A percentile compares a stretch with the other conserved stretches of the same genome.
These are phyloP conservation scores for Venturia effusa DNA, from an alignment of 2,329 filamentous ascomycete species.

Conservation along the genomic window DNA sequence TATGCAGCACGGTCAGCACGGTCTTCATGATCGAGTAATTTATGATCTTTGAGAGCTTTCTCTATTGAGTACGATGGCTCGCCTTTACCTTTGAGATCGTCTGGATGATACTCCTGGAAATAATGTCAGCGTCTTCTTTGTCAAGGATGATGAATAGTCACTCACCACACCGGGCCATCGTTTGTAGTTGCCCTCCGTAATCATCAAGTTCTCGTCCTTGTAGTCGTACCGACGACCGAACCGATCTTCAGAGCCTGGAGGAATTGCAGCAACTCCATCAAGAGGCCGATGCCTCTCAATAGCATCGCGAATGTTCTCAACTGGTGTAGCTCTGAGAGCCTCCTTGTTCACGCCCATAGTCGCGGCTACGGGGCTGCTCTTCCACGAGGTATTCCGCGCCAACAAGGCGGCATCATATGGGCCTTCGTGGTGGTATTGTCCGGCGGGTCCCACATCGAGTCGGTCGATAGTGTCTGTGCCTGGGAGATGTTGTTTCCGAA, in stretches of 20 bases:
- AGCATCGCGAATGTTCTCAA: conserved; percentile 65
- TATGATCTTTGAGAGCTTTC: conserved; percentile 52
- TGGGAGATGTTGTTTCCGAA: conserved; percentile 54
- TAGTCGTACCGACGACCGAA: conserved; percentile 65
- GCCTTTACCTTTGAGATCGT: conserved; percentile 74
- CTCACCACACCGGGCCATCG: conserved; percentile 64
- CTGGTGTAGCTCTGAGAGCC: conserved; percentile 69
- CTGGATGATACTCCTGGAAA: conserved; percentile 51
- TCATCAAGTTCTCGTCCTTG: conserved; percentile 74
- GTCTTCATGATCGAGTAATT: conserved; percentile 22
- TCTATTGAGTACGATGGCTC: conserved; percentile 66
- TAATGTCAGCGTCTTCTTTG: conserved; percentile 13
- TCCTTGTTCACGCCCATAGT: conserved; percentile 62
- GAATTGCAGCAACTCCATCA: conserved; percentile 68
- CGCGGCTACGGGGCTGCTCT: conserved; percentile 63
- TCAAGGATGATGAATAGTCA: conserved; percentile 14
- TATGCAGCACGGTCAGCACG: not conserved
- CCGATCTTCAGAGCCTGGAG: conserved; percentile 58
- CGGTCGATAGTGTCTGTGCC: conserved; percentile 70
- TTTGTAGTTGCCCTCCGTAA: conserved; percentile 64
- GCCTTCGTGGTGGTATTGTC: conserved; percentile 77
- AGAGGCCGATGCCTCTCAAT: conserved; percentile 64
- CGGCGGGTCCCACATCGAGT: conserved; percentile 52
- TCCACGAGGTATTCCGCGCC: conserved; percentile 56
- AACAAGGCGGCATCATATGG: conserved; percentile 77